These are phyloP conservation scores for Clitocybe nebularis DNA, from an alignment of 1,284 basidiomycete species.

Conservation along the genomic window DNA sequence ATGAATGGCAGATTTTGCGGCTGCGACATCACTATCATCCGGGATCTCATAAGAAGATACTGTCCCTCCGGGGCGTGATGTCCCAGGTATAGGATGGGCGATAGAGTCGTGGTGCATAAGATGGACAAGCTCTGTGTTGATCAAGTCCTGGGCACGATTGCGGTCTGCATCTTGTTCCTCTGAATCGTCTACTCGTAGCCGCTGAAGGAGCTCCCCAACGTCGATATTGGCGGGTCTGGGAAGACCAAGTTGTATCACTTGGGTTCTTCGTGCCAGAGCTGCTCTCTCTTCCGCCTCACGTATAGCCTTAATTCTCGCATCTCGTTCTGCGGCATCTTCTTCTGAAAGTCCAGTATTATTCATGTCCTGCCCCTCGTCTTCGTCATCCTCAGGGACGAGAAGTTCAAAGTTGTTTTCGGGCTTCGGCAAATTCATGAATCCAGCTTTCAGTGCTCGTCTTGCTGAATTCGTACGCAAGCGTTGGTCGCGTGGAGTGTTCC, in stretches of 20 bases:
- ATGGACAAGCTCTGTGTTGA: constrained; percentile 77
- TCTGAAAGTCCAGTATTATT: constrained; percentile 24
- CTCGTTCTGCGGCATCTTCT: constrained; percentile 47
- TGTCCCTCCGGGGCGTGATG: constrained; percentile 73
- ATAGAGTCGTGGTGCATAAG: constrained; percentile 90
- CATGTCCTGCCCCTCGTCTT: constrained; percentile 47
- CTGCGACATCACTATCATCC: constrained; percentile 72
- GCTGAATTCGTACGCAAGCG: constrained; percentile 59
- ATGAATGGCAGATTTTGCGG: constrained; percentile 74
- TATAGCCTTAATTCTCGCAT: constrained; percentile 68
- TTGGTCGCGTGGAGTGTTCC: constrained; percentile 75
- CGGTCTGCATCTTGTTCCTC: constrained; percentile 35
- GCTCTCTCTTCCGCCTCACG: constrained; percentile 78
- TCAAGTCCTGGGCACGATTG: constrained; percentile 55
- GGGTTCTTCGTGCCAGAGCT: constrained; percentile 77
- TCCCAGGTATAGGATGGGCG: constrained; percentile 86
- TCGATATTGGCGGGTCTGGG: constrained; percentile 89
- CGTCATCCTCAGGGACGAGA: constrained; percentile 85
- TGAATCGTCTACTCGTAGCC: constrained; percentile 51
- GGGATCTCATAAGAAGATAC: constrained; percentile 74
- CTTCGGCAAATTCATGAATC: constrained; percentile 83
- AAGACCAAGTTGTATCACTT: constrained; percentile 78
- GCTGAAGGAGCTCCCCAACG: constrained; percentile 56
- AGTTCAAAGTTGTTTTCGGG: constrained; percentile 99
- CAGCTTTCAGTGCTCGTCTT: constrained; percentile 73